Base-by-base conservation (phyloP, 331 rosid genomes). In the Spiraea crenata region DNA sequence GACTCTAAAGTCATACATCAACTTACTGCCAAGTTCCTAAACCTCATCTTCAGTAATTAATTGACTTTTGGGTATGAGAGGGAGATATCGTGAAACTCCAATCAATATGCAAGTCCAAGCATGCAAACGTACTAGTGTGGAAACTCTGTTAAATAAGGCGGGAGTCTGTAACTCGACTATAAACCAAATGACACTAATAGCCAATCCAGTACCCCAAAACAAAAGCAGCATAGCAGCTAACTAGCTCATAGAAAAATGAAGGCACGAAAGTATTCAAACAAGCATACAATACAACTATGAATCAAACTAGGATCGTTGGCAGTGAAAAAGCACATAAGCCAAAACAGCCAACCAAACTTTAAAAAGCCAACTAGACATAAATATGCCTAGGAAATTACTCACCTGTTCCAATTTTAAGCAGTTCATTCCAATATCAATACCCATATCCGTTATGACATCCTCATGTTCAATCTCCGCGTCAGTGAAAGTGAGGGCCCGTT, bases 401-500 rank as follows among this genome's bases (percentile, higher is more conserved):
- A 84, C 87, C 81, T 79, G 85, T 67, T 17, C 62, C 37, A 57
- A 70, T 77, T 48, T 57, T 73, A 84, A 58, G 83, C 66, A 10
- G 78, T 59, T 74, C 47, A 58, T 65, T 73, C 81, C 80, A 59
- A 62, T 47, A 9, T 76, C 68, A 54, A 35, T 69, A 55, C 65
- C 68, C 73, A 72, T 38, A 63, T 78, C 79, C 3, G 64, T 44
- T 35, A 63, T 9, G 44, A 65, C 50, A 67, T 87, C 86, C 59
- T 77, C 89, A 67, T 81, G 82, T 79, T 89, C 96, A 72, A 95
- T 75, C 88, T 95, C 99, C 57, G 96, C 98, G 61, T 95, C 92
- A 2, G 97, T 89, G 85, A 83, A 78, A 9, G 97, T 87, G 42
- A 95, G 89, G 50, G 99, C 99, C 55, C 65, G 76, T 74, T 95